Evolutionary conservation across 2,329 filamentous ascomycete genomes (phyloP).

Genomic region (Cladophialophora immunda): DNA sequence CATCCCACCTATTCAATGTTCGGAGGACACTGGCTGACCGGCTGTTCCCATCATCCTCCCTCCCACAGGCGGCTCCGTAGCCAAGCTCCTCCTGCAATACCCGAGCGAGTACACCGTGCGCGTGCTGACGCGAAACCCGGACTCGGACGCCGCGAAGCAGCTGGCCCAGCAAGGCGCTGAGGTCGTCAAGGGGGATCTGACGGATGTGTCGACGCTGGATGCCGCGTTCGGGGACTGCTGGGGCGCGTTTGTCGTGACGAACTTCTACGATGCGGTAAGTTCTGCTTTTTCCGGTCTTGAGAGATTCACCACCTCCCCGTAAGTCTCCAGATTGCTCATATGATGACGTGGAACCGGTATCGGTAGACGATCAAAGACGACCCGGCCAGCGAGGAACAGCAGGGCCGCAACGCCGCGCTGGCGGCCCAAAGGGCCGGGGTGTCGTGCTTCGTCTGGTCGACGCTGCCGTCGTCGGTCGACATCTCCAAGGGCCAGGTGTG

Average conservation of each 20-base stretch:
- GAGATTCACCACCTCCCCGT: too few species aligned
- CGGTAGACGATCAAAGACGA: conserved; percentile 30
- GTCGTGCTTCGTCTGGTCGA: conserved; percentile 35
- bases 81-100: conserved; percentile 42
- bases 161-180: conserved; percentile 41
- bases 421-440: conserved; percentile 28
- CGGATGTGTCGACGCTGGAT: conserved; percentile 24
- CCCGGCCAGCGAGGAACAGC: conserved; percentile 34
- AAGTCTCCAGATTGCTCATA: too few species aligned
- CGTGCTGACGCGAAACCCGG: conserved; percentile 43
- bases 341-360: too few species aligned
- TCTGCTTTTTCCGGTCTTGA: too few species aligned
- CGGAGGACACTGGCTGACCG: neutral
- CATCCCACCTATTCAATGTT: neutral
- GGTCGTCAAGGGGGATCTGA: conserved; percentile 42
- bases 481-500: conserved; percentile 30
- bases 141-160: conserved; percentile 37
- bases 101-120: conserved; percentile 40
- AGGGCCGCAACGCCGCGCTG: conserved; percentile 29
- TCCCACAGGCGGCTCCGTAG: conserved; percentile 43
- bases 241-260: conserved; percentile 37
- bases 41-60: neutral
- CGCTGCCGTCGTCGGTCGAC: conserved; percentile 27
- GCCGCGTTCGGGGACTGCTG: conserved; percentile 30
- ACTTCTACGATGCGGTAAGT: conserved; percentile 33